A percentile compares a stretch with the other conserved stretches of the same genome.
Evolutionary conservation across 1,284 basidiomycete genomes (phyloP).

Genomic region (Wallemia ichthyophaga): DNA sequence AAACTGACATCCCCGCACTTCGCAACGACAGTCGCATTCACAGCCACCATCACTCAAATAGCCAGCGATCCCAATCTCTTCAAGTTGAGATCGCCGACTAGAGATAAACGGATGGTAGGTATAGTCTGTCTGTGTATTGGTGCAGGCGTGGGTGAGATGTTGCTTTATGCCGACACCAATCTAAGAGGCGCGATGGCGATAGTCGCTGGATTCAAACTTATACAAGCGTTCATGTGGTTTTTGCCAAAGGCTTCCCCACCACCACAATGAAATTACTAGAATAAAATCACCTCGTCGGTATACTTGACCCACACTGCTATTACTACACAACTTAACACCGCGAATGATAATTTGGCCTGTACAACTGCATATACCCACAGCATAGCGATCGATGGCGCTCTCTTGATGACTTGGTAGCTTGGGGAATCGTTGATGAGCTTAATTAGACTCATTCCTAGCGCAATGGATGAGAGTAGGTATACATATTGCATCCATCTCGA

Average conservation of each 20-base stretch:
- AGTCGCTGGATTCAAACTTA: neutral
- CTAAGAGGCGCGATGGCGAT: neutral
- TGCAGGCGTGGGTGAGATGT: conserved; percentile 10
- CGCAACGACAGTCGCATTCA: conserved; percentile 11
- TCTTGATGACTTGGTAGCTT: neutral
- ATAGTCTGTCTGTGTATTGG: conserved; percentile 8
- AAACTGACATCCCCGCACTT: conserved; percentile 11
- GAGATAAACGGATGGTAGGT: conserved; percentile 9
- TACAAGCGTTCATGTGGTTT: neutral
- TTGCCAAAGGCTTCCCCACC: neutral
- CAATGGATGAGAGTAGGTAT: neutral
- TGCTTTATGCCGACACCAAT: conserved; percentile 6
- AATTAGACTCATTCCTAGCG: neutral
- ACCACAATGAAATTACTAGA: neutral
- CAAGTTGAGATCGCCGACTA: conserved; percentile 5
- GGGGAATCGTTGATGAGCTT: neutral
- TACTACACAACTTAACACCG: neutral
- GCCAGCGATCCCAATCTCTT: conserved; percentile 12
- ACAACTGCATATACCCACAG: neutral
- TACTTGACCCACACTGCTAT: neutral
- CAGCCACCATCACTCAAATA: conserved; percentile 11
- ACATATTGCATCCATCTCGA: neutral
- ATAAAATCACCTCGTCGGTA: neutral
- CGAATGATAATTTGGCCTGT: neutral
- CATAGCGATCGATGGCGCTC: neutral